Evolutionary conservation across 441 rosid genomes (phyloP), one percentile per base, ranked within the genome.

Genomic region (Populus hybrid): DNA sequence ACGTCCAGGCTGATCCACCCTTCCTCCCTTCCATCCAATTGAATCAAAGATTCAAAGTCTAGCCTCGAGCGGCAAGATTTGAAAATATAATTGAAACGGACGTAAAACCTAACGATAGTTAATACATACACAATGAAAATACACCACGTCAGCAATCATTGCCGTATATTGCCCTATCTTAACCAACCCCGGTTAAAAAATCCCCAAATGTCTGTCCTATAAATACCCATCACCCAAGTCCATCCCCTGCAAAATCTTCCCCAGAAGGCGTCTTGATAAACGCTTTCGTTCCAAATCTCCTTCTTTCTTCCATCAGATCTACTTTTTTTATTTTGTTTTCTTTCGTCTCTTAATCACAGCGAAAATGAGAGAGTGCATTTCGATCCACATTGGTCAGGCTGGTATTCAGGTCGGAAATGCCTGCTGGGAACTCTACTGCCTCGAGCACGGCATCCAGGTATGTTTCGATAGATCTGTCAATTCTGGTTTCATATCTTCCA

Each of bases 381-480:
- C 87, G 30, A 77, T 87, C 57, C 86, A 87, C 85, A 87, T 87
- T 50, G 89, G 89, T 71, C 89, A 87, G 74, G 89, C 89, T 70
- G 89, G 89, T 66, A 87, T 87, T 21, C 89, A 87, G 85, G 89
- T 87, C 70, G 88, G 88, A 30, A 87, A 87, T 40, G 86, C 89
- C 76, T 87, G 89, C 82, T 87, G 89, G 87, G 89, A 87, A 59
- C 94, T 93, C 64, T 91, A 93, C 86, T 91, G 94, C 83, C 96
- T 93, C 72, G 96, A 93, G 83, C 97, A 93, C 69, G 97, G 97
- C 28, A 93, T 93, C 72, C 94, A 92, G 98, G 98, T 93, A 67
- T 34, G 2, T 63, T 36, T 18, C 18, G 4, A 61, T 28, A 5
- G 26, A 40, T 71, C 42, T 40, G n/a, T n/a, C 12, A 5, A 23